Evolutionary conservation across 164 flowering plant genomes (phyloP), one percentile per base, ranked within the genome.

Genomic region (Hamamelis virginiana): DNA sequence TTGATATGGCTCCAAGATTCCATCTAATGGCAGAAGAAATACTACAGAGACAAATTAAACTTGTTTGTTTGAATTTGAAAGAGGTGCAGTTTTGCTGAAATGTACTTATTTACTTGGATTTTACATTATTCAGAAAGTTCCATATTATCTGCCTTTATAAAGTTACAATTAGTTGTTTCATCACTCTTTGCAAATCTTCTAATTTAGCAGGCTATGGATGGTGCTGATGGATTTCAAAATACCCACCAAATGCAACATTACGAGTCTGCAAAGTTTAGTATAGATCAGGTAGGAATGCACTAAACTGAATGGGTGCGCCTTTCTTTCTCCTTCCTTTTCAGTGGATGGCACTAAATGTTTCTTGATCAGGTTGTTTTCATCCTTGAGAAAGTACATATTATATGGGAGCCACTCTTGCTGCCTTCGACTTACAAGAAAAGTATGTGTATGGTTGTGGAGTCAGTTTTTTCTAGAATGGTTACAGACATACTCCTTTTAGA

Each of bases 191-290:
- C 15, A 51, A 52, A 44, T 21, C 12, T 43, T 63, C 0, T 67
- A 52, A 66, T 68, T 44, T 68, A 11, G 66, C 77, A 95, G 98
- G 98, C 96, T 53, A 76, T 95, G 65, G 92, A 92, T 88, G 89
- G 94, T 55, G 96, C 99, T n/a, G 88, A 92, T 77, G 98, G 99
- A 51, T 95, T 95, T 76, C 97, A 95, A 80, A 90, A 95, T 84
- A 95, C 99, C 26, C 99, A 95, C 71, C 86, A 83, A 70, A 82
- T 75, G 77, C 87, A 89, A 48, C 85, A 85, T 57, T 91, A 74
- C 60, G 96, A 92, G 58, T 86, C 91, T 73, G 94, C 97, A 60
- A 95, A 95, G 77, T 89, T 93, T 53, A 81, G 91, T 69, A 78
- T 91, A 43, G 99, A 95, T 56, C 98, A 90, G 98, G 98, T 94